Conservation (phyloP, 208 protist species). For the Spongospora subterranea region DNA sequence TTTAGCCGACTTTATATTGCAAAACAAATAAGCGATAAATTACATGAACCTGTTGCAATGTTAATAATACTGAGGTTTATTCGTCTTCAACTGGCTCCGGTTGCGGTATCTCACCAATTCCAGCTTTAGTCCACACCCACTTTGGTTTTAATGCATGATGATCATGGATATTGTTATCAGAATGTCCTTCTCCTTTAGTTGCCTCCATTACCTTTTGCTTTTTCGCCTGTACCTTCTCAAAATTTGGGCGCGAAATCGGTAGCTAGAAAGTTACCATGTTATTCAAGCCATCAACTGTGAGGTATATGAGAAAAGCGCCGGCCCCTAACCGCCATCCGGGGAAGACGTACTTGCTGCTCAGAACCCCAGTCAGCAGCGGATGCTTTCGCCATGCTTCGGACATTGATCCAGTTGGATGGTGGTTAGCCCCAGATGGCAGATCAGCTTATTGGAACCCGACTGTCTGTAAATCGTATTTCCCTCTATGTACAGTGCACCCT, state of each 20-base stretch:
- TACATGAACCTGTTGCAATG: not conserved
- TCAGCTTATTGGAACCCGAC: no score
- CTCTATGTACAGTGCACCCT: no score
- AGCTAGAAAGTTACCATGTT: not conserved
- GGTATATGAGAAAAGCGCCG: not conserved
- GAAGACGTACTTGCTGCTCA: not conserved
- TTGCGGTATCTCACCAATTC: not conserved
- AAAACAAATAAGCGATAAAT: not conserved
- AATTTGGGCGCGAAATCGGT: not conserved
- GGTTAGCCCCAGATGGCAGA: no score
- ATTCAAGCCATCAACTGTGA: not conserved
- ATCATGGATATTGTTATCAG: not conserved
- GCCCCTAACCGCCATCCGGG: slow-evolving; percentile 15
- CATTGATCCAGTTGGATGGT: no score
- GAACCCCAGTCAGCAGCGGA: slow-evolving; percentile 11
- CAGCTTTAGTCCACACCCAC: not conserved
- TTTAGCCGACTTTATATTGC: slow-evolving; percentile 1
- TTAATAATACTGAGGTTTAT: not conserved
- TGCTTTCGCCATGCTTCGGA: slow-evolving; percentile 15
- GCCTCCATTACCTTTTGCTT: not conserved
- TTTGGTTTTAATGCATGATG: not conserved
- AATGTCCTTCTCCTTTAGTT: not conserved
- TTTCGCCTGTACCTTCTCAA: not conserved
- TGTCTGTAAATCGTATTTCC: no score
- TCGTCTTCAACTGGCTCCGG: not conserved